phyloP scores from a whole-genome alignment of 176 grass and related monocot genomes.

The Carex cristatella region DNA sequence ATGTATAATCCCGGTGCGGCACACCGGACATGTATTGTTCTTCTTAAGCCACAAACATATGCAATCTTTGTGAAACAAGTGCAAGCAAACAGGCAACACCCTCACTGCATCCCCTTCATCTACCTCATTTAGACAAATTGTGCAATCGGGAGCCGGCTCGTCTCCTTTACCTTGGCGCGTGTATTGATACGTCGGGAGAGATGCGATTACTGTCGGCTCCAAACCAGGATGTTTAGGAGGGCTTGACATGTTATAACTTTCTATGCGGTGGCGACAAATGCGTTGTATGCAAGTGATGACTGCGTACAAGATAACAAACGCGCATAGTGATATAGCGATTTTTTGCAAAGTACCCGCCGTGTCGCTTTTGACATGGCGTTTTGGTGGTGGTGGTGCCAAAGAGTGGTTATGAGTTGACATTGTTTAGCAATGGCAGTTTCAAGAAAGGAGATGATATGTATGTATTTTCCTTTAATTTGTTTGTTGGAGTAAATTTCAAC shows the following conservation, averaged over 20 bases:
- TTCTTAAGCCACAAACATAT: conserved; percentile 14
- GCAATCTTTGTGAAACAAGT: conserved; percentile 30
- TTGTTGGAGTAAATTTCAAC: neutral
- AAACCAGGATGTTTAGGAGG: neutral
- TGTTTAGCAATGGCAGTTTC: neutral
- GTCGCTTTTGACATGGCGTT: neutral
- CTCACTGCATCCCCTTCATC: conserved; percentile 23
- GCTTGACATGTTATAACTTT: neutral
- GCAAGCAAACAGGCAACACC: conserved; percentile 20
- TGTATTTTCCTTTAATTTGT: neutral
- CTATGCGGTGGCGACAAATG: neutral
- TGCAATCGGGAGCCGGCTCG: neutral
- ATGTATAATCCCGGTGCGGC: neutral
- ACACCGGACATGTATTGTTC: conserved; percentile 27
- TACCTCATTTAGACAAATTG: conserved; percentile 22
- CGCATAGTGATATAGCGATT: neutral
- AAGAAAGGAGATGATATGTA: neutral
- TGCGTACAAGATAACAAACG: neutral
- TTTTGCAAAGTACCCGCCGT: neutral
- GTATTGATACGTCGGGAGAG: conserved; percentile 11
- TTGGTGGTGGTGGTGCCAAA: neutral
- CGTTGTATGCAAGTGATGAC: neutral
- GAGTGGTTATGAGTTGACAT: neutral
- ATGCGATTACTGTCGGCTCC: neutral
- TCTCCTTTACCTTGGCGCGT: neutral